A percentile compares a stretch with the other conserved stretches of the same genome.
These are phyloP conservation scores for Paracorniculantispora psalliotae DNA, from an alignment of 2,329 filamentous ascomycete genomes.

Conservation along the genomic window DNA sequence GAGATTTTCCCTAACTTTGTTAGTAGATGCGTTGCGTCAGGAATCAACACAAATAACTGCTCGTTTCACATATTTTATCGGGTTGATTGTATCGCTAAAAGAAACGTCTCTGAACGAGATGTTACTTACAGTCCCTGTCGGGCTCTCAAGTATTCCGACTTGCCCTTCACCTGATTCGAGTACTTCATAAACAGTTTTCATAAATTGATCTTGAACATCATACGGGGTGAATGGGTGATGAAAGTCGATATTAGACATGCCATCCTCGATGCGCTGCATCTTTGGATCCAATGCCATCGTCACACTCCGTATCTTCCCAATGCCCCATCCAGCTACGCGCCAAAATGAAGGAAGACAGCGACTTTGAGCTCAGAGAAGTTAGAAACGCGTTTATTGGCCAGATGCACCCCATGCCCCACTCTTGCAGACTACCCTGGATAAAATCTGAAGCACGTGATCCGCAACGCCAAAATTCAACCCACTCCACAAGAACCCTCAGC, in stretches of 20 bases:
- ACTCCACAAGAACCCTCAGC: constrained; percentile 5
- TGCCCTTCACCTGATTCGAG: constrained; percentile 67
- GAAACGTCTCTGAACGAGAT: neutral
- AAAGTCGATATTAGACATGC: constrained; percentile 52
- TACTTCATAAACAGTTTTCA: constrained; percentile 75
- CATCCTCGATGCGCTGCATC: constrained; percentile 18
- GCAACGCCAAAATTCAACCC: neutral
- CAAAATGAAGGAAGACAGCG: neutral
- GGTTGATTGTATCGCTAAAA: neutral
- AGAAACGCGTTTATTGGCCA: neutral
- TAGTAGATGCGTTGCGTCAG: neutral
- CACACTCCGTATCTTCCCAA: neutral
- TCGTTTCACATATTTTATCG: neutral
- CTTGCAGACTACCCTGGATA: neutral
- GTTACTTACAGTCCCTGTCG: constrained; percentile 66
- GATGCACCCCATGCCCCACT: neutral
- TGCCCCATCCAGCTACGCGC: constrained; percentile 1
- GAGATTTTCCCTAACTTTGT: constrained; percentile 68
- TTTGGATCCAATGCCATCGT: constrained; percentile 19
- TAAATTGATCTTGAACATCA: constrained; percentile 81
- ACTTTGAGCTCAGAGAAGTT: neutral
- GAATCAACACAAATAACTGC: neutral
- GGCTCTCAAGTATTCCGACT: constrained; percentile 85
- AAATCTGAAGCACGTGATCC: constrained; percentile 28
- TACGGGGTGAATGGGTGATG: constrained; percentile 87